These are phyloP conservation scores for Ascochyta clinopodiicola DNA, from an alignment of 2,329 filamentous ascomycete genomes.

Conservation along the genomic window DNA sequence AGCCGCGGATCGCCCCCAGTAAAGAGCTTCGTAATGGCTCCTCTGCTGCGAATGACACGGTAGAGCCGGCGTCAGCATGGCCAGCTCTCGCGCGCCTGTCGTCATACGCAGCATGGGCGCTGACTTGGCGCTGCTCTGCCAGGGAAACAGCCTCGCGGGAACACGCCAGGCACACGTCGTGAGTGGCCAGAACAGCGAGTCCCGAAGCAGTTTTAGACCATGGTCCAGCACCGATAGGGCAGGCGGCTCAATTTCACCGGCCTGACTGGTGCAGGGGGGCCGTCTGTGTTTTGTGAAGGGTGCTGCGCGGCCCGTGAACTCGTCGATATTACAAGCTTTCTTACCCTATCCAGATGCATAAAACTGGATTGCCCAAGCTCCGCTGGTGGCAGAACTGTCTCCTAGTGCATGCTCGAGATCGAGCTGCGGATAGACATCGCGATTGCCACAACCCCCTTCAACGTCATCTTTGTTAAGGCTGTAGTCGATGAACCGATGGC, in stretches of 20 bases:
- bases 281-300: slow-evolving; percentile 27
- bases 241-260: slow-evolving; percentile 34
- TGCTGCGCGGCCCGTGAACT: slow-evolving; percentile 40
- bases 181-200: slow-evolving; percentile 29
- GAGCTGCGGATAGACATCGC: slow-evolving; percentile 37
- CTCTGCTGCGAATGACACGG: slow-evolving; percentile 27
- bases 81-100: slow-evolving; percentile 34
- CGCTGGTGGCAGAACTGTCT: slow-evolving; percentile 29
- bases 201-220: slow-evolving; percentile 25
- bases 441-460: slow-evolving; percentile 29
- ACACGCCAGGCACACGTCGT: slow-evolving; percentile 18
- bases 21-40: slow-evolving; percentile 14
- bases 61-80: slow-evolving; percentile 21
- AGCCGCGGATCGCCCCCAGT: slow-evolving; percentile 17
- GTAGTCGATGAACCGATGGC: slow-evolving; percentile 25
- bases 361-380: slow-evolving; percentile 39
- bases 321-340: slow-evolving; percentile 34
- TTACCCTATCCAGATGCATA: slow-evolving; percentile 37
- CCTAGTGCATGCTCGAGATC: slow-evolving; percentile 37
- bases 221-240: slow-evolving; percentile 33
- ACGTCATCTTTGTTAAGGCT: slow-evolving; percentile 44
- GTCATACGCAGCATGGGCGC: slow-evolving; percentile 36
- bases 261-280: slow-evolving; percentile 39
- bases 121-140: slow-evolving; percentile 35
- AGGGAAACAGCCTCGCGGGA: slow-evolving; percentile 37